Evolutionary conservation across 1,284 basidiomycete genomes (phyloP), one percentile per base, ranked within the genome.

Genomic region (Pyrrhoderma lamaoense): DNA sequence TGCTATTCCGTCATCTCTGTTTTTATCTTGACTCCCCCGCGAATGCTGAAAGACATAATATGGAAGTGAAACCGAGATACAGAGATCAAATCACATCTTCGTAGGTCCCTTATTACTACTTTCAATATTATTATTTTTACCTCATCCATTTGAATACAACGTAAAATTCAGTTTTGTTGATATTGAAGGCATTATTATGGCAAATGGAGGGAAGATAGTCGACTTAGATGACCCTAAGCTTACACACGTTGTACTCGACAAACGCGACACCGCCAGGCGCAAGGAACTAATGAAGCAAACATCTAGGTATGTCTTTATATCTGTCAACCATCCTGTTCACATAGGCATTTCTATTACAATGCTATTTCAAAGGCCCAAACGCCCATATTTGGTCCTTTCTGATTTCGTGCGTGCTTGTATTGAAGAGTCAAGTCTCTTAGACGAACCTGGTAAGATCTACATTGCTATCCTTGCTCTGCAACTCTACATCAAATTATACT

Each of bases 21-120:
- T 93, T 94, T 68, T 96, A 95, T 66, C 72, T 96, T 36, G 93
- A 95, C 65, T 80, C 88, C 1, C 75, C 81, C 0, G 71, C 71
- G 8, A 92, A 92, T 60, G 90, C 91, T 0, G 64, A 63, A 5
- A 68, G 70, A 59, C 76, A 90, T 57, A 77, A 72, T 0, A 78
- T 95, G 70, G 40, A 59, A 2, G 66, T 77, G 4, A 79, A 77
- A 52, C 65, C 72, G n/a, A 81, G 77, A 61, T 62, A 77, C 37
- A 78, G 80, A 55, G 64, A 68, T 8, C 70, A 70, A 0, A 75
- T 83, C 38, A 65, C 63, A 16, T 60, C 74, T 56, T 76, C 73
- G 87, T 84, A 55, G 58, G 70, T 63, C 3, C 8, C 13, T 34
- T 45, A 11, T 14, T 13, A 42, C 49, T 21, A 3, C 21, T 22